Base-by-base conservation (phyloP, 176 grass and related monocot genomes). In the Melocanna baccifera region DNA sequence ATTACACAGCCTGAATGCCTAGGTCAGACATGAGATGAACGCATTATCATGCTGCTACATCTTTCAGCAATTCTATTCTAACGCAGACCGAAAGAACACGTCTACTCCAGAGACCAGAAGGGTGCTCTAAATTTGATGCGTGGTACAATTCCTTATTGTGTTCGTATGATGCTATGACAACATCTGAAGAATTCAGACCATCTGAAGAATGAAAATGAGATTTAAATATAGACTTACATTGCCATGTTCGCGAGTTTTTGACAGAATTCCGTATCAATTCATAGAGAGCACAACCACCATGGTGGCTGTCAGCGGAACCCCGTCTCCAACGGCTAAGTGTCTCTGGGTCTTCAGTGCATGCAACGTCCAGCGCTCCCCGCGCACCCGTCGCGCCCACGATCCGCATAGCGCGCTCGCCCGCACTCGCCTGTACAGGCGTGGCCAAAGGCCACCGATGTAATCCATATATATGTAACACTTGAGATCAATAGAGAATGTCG, bases 211-310 rank as follows among this genome's bases (percentile, higher is more conserved):
- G 51, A 51, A 73, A 10, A 12, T 58, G 16, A 13, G 46, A 47
- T 29, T 69, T 32, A 69, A 3, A 12, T 13, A 71, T 61, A 25
- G 0, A 62, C 69, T 63, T 83, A 36, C 68, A 48, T 22, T 59
- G 29, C 12, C 12, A 6, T 71, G 26, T 69, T 78, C 41, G 63
- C 2, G 2, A 61, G 26, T 58, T 70, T 65, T 51, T 4, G 2
- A 40, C 18, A 10, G 26, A 42, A 66, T 75, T 85, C 28, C 34
- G 89, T 86, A 90, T 92, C 65, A 67, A 71, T 62, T 87, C 79
- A 42, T 89, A 92, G 19, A 96, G 86, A 59, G 91, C 88, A 91
- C 79, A 48, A 66, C 93, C 91, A 40, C 93, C 93, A 39, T n/a
- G 36, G 85, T 96, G n/a, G n/a, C 46, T 43, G 8, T 10, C 9